phyloP scores from a whole-genome alignment of 2,329 filamentous ascomycete species.

The Exophiala calicioides region DNA sequence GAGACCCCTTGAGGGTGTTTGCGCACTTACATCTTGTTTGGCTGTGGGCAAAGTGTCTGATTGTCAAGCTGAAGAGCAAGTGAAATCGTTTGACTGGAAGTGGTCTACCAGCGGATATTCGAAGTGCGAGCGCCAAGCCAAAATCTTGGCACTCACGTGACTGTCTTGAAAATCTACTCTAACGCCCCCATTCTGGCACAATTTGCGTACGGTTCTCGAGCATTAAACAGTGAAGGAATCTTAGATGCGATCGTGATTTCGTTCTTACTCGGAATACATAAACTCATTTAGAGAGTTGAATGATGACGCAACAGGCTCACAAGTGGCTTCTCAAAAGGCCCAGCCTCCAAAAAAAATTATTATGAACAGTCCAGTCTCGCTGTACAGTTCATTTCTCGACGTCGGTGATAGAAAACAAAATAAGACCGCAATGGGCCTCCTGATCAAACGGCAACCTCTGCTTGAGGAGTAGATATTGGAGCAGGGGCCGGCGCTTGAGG shows the following conservation, averaged over 20 bases:
- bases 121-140: not conserved
- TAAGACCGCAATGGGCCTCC: not conserved
- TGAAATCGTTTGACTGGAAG: too few species aligned
- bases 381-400: too few species aligned
- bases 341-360: too few species aligned
- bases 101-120: not conserved
- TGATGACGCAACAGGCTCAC: not conserved
- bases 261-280: slow-evolving; percentile 5
- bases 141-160: slow-evolving; percentile 10
- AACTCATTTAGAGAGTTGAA: slow-evolving; percentile 5
- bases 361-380: too few species aligned
- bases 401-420: slow-evolving; percentile 3
- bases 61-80: slow-evolving; percentile 11
- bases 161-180: too few species aligned
- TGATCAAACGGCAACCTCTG: slow-evolving; percentile 18
- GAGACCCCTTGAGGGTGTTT: not conserved
- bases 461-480: slow-evolving; percentile 22
- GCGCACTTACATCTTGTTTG: slow-evolving; percentile 21
- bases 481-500: slow-evolving; percentile 19
- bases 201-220: too few species aligned
- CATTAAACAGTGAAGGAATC: not conserved
- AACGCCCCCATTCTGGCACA: too few species aligned
- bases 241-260: slow-evolving; percentile 1
- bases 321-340: not conserved
- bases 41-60: slow-evolving; percentile 10